A percentile compares a stretch with the other conserved stretches of the same genome.
phyloP scores from a whole-genome alignment of 2,329 filamentous ascomycete genomes.

The Fusarium stilboides region DNA sequence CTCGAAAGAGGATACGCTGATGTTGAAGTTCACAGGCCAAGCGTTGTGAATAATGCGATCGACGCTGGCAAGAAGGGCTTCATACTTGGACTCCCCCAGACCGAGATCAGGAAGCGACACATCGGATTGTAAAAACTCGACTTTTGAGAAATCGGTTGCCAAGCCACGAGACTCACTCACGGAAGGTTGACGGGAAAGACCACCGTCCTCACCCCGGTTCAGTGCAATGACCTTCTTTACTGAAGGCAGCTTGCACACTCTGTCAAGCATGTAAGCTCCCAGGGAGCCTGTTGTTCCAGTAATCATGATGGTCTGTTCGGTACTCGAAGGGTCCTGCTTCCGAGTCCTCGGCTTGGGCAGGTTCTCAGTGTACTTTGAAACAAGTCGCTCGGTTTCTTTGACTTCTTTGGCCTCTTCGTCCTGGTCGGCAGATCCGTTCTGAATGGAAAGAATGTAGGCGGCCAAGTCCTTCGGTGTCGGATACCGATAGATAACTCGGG shows the following conservation, averaged over 20 bases:
- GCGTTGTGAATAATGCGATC: conserved; percentile 21
- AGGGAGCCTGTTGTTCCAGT: not conserved
- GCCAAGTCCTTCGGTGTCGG: not conserved
- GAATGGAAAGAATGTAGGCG: not conserved
- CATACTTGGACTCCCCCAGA: not conserved
- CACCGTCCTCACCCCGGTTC: not conserved
- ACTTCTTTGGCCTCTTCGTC: not conserved
- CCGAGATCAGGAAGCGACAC: not conserved
- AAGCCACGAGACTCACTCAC: not conserved
- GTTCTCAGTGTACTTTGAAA: not conserved
- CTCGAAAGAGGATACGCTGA: conserved; percentile 14
- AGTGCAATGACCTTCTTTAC: conserved; percentile 4
- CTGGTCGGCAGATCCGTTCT: rapidly evolving
- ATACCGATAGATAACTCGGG: not conserved
- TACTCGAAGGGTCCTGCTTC: rapidly evolving
- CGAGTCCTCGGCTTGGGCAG: rapidly evolving
- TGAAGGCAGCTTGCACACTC: not conserved
- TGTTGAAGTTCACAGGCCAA: conserved; percentile 26
- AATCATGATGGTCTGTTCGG: not conserved
- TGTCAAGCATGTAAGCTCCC: conserved; percentile 18
- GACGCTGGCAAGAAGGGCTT: not conserved
- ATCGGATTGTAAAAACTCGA: not conserved
- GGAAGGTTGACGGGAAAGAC: not conserved
- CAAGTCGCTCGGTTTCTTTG: not conserved
- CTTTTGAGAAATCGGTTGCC: conserved; percentile 2